phyloP scores from a whole-genome alignment of 495 filamentous ascomycete genomes.

The Tetracladium setigerum region DNA sequence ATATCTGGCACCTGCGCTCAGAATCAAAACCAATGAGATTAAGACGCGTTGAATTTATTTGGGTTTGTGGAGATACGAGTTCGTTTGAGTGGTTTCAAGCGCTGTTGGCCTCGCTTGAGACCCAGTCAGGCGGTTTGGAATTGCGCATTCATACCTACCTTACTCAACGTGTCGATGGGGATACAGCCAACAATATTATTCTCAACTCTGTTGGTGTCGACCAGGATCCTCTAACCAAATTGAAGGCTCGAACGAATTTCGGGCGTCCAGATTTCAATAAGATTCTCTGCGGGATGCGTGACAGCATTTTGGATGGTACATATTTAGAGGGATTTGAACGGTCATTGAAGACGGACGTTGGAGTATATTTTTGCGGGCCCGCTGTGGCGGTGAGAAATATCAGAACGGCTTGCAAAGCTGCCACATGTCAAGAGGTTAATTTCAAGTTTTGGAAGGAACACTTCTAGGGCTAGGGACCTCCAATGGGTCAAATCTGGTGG shows the following conservation, averaged over 20 bases:
- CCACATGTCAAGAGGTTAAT: conserved; percentile 65
- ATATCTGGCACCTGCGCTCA: conserved; percentile 92
- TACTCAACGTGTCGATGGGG: conserved; percentile 83
- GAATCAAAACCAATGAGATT: conserved; percentile 79
- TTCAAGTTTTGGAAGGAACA: conserved; percentile 99
- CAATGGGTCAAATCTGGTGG: no score
- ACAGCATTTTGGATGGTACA: conserved; percentile 74
- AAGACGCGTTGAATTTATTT: conserved; percentile 97
- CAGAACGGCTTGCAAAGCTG: conserved; percentile 62
- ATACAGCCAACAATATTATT: conserved; percentile 93
- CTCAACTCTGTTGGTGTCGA: conserved; percentile 85
- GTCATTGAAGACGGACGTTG: conserved; percentile 71
- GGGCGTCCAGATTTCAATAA: conserved; percentile 84
- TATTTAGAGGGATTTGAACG: conserved; percentile 79
- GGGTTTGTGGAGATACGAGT: conserved; percentile 92
- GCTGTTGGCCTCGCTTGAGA: conserved; percentile 84
- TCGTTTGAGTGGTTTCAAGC: conserved; percentile 99
- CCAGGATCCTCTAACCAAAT: conserved; percentile 85
- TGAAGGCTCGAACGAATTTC: conserved; percentile 87
- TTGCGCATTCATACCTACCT: conserved; percentile 97
- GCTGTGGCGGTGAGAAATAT: conserved; percentile 76
- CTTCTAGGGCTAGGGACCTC: no score
- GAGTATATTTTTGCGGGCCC: conserved; percentile 90
- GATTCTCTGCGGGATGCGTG: conserved; percentile 76
- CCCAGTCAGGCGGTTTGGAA: conserved; percentile 76